These are phyloP conservation scores for Alternaria alternata DNA, from an alignment of 2,329 filamentous ascomycete genomes.

Conservation along the genomic window DNA sequence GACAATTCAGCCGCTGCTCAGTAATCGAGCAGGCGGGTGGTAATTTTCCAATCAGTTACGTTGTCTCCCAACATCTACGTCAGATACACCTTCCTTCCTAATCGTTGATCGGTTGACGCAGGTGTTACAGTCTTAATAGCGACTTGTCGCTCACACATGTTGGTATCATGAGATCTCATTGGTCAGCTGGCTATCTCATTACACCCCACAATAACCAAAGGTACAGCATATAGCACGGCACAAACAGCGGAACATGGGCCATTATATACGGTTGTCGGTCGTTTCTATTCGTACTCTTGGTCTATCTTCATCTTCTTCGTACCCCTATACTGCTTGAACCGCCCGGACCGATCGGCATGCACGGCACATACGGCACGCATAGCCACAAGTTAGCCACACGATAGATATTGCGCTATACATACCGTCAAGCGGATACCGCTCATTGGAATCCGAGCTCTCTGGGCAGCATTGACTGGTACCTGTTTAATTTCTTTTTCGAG, in stretches of 20 bases:
- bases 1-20: background rate
- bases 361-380: background rate
- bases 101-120: background rate
- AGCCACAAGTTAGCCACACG: slow-evolving; percentile 1
- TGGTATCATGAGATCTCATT: slow-evolving; percentile 12
- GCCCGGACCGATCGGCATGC: background rate
- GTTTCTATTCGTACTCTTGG: background rate
- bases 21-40: too few species aligned
- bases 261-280: background rate
- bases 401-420: background rate
- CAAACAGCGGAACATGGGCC: background rate
- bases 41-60: background rate
- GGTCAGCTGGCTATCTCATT: slow-evolving; percentile 5
- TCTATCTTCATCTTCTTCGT: background rate
- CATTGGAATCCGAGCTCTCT: background rate
- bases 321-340: background rate
- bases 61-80: background rate
- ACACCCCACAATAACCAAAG: background rate
- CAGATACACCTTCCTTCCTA: background rate
- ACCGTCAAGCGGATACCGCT: background rate
- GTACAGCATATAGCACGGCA: background rate
- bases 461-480: background rate
- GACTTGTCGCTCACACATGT: slow-evolving; percentile 16
- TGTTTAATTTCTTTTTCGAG: background rate
- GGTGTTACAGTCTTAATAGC: background rate